Evolutionary conservation across 495 filamentous ascomycete species (phyloP), one percentile per base, ranked within the genome.

Genomic region (Staphylotrichum longicolle): DNA sequence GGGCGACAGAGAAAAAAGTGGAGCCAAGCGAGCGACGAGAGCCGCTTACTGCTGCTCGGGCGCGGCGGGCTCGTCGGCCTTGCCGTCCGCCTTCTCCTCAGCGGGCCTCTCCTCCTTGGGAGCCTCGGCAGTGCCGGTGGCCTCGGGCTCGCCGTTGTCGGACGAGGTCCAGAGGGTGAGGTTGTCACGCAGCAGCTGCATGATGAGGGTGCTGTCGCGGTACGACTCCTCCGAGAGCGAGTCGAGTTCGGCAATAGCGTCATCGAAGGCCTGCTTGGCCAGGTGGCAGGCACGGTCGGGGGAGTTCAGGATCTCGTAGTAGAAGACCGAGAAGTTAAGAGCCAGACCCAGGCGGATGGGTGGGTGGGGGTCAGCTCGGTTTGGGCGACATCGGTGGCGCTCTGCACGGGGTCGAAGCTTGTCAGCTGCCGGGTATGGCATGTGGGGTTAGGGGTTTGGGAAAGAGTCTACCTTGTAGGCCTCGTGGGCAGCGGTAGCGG

Each of bases 271-370:
- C 81, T 96, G 93, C 88, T 98, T 98, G 74, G 94, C 94, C 58
- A 98, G 86, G 77, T 98, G 94, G 85, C 94, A 98, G 72, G 94
- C 94, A 75, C 93, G 93, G 74, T 98, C 94, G 50, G 94, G 94
- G 11, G 94, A 96, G 87, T 98, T 98, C 68, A 98, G 83, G 75
- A 98, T 98, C 85, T 98, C 94, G 76, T 98, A 98, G 87, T 98
- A 98, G 83, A 98, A 98, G 67, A 98, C 94, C 45, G 95, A 98
- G 87, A 98, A 98, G 85, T 98, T 98, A 65, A 98, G 86, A 63
- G 94, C 94, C 66, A 98, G 90, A 73, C 94, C 94, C 63, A 98
- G 91, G 68, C 94, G 94, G 78, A 98, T 98, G 63, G 94, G 83
- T 98, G 94, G 65, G 94, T 98, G 41, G 94, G 94, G 54, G 95